A percentile compares a stretch with the other conserved stretches of the same genome.
Conservation (phyloP, 345 rosid species). For the Dovyalis caffra region DNA sequence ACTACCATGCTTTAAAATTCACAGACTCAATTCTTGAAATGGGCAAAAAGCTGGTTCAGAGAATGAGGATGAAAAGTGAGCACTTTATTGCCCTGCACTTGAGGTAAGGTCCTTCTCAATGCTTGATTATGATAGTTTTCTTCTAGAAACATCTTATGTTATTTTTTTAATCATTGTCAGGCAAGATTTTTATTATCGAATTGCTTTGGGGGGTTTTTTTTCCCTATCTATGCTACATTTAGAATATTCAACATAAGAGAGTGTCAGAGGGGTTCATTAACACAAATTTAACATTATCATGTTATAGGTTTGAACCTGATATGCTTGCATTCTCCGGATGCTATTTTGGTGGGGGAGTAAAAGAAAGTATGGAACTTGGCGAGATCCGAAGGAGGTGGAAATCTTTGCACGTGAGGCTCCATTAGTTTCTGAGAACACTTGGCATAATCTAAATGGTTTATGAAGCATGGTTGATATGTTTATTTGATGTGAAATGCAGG, state of each 20-base stretch:
- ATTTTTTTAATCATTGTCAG: neutral
- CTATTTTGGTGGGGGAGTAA: conserved; percentile 85
- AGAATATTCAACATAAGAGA: neutral
- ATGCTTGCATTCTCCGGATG: conserved; percentile 99
- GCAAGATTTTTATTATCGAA: neutral
- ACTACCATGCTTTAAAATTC: conserved; percentile 79
- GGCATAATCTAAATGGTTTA: neutral
- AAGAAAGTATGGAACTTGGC: conserved; percentile 72
- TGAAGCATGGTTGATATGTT: neutral
- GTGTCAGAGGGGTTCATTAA: neutral
- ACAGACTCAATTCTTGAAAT: conserved; percentile 58
- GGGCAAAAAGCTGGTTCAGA: conserved; percentile 62
- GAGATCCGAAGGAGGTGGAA: conserved; percentile 84
- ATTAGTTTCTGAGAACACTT: neutral
- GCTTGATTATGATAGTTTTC: neutral
- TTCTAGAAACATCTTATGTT: neutral
- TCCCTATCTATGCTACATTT: neutral
- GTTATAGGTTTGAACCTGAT: conserved; percentile 86
- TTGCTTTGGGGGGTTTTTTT: neutral
- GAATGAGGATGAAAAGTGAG: conserved; percentile 65
- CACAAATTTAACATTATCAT: conserved; percentile 6
- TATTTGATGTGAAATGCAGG: conserved; percentile 38
- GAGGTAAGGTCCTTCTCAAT: conserved; percentile 43
- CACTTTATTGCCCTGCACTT: conserved; percentile 84
- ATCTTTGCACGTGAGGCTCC: conserved; percentile 62